These are phyloP conservation scores for Candida coquimbonensis DNA, from an alignment of 805 yeast species.

Conservation along the genomic window DNA sequence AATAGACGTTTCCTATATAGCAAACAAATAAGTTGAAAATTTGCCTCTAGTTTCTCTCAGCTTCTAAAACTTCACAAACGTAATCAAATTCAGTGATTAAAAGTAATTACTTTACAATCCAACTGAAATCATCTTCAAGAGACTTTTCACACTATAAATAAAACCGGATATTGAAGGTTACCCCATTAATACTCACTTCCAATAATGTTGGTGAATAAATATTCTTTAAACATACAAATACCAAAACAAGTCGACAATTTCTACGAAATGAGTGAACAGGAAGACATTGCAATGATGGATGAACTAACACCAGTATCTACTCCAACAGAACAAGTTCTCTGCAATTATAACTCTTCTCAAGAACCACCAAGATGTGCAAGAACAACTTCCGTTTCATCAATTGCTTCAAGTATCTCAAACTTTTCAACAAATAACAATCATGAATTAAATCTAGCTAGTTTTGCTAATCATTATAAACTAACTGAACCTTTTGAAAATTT, in stretches of 20 bases:
- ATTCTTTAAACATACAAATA: constrained; percentile 11
- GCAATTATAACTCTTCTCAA: constrained; percentile 10
- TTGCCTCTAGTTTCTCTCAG: too few species aligned
- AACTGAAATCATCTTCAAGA: too few species aligned
- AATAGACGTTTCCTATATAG: too few species aligned
- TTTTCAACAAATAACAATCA: constrained; percentile 10
- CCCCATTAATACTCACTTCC: not conserved
- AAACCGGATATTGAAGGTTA: not conserved
- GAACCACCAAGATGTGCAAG: constrained; percentile 20
- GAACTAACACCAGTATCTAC: constrained; percentile 20
- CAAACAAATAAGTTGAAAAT: too few species aligned
- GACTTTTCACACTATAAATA: not conserved
- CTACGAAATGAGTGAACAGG: constrained; percentile 3
- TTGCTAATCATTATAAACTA: constrained; percentile 22
- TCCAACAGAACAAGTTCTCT: constrained; percentile 17
- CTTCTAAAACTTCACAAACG: too few species aligned
- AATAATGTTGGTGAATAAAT: constrained; percentile 15
- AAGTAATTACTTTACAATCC: too few species aligned
- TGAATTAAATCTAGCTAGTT: constrained; percentile 19
- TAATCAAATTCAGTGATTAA: too few species aligned
- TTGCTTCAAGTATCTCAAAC: constrained; percentile 21
- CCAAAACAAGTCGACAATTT: not conserved
- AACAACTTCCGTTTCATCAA: constrained; percentile 21
- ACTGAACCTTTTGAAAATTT: constrained; percentile 37
- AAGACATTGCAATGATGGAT: constrained; percentile 12